Evolutionary conservation across 192 early-diverging fungal genomes (phyloP).

Genomic region (Gorgonomyces haynaldii): DNA sequence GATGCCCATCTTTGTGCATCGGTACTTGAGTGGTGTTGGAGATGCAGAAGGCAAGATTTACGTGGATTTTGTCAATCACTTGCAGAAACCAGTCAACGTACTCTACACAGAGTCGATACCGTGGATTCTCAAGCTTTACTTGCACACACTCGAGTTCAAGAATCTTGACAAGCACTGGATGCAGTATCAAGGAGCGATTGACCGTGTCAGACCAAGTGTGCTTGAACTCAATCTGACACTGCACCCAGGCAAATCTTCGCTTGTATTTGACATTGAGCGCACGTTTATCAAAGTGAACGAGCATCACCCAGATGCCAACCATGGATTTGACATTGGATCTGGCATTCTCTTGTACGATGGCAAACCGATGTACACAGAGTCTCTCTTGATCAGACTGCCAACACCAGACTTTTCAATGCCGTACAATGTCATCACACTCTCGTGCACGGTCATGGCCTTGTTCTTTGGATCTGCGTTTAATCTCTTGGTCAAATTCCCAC

Average conservation of each 20-base stretch:
- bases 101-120: constrained; percentile 71
- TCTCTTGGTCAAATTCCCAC: constrained; percentile 27
- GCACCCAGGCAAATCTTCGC: constrained; percentile 51
- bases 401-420: constrained; percentile 99
- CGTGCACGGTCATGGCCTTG: constrained; percentile 86
- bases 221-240: constrained; percentile 61
- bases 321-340: constrained; percentile 80
- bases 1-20: constrained; percentile 42
- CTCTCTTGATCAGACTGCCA: constrained; percentile 76
- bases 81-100: constrained; percentile 23
- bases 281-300: constrained; percentile 91
- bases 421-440: constrained; percentile 97
- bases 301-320: constrained; percentile 90
- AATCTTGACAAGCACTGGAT: constrained; percentile 11
- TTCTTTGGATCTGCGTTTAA: constrained; percentile 96
- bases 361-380: constrained; percentile 64
- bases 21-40: constrained; percentile 59
- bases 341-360: neutral
- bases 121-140: constrained; percentile 85
- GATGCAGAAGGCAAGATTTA: too few relatives aligned
- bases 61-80: neutral
- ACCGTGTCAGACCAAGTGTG: constrained; percentile 67
- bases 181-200: constrained; percentile 65
- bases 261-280: constrained; percentile 79
- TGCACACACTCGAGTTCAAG: constrained; percentile 59